These are phyloP conservation scores for Lecanicillium sp. DNA, from an alignment of 2,329 filamentous ascomycete genomes.

Conservation along the genomic window DNA sequence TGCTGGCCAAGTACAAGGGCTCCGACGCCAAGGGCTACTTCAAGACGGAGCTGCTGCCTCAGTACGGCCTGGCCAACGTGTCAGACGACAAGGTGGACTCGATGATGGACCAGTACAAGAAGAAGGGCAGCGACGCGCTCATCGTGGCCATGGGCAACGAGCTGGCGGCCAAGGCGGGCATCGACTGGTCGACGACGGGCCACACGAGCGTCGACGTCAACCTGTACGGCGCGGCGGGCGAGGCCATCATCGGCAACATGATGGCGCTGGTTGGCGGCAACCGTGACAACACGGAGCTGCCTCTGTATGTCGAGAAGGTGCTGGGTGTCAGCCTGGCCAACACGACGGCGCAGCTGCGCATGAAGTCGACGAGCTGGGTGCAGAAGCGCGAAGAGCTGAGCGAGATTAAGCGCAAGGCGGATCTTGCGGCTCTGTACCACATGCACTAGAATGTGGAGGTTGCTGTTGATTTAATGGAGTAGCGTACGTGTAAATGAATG, in stretches of 20 bases:
- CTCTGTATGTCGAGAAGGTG: slow-evolving; percentile 21
- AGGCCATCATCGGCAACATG: background rate
- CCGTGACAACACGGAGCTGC: slow-evolving; percentile 23
- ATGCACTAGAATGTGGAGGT: background rate
- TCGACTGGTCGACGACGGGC: slow-evolving; percentile 19
- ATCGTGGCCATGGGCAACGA: slow-evolving; percentile 14
- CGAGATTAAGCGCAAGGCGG: slow-evolving; percentile 11
- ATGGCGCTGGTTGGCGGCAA: slow-evolving; percentile 17
- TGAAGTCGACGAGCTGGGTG: slow-evolving; percentile 21
- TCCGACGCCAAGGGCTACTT: slow-evolving; percentile 17
- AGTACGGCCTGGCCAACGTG: slow-evolving; percentile 17
- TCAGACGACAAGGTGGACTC: slow-evolving; percentile 14
- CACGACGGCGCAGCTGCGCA: slow-evolving; percentile 19
- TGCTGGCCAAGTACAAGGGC: slow-evolving; percentile 15
- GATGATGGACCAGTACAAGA: slow-evolving; percentile 13
- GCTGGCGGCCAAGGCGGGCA: slow-evolving; percentile 15
- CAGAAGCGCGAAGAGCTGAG: slow-evolving; percentile 18
- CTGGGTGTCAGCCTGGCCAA: slow-evolving; percentile 20
- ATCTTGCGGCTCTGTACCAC: slow-evolving; percentile 2
- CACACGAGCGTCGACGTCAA: slow-evolving; percentile 20
- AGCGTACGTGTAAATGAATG: too few relatives aligned
- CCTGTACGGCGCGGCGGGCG: slow-evolving; percentile 19
- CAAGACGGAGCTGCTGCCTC: slow-evolving; percentile 14
- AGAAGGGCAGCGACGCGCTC: slow-evolving; percentile 12
- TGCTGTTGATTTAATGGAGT: background rate